Evolutionary conservation across 768 basidiomycete species (phyloP).

Genomic region (Cyathus striatus): DNA sequence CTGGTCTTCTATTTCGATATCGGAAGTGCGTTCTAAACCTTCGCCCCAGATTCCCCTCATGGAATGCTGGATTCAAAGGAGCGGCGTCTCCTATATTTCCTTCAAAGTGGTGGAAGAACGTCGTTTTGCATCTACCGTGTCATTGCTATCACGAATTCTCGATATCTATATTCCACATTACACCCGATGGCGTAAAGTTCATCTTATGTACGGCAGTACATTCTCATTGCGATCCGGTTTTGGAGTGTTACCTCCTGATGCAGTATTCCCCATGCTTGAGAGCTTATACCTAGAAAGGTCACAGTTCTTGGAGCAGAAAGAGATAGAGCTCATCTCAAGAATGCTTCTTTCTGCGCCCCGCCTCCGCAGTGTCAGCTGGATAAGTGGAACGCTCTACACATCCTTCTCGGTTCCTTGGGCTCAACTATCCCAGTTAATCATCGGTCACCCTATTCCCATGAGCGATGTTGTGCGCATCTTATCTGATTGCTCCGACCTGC

Average conservation of each 20-base stretch:
- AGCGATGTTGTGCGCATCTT: conserved; percentile 15
- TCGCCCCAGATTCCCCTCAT: conserved; percentile 10
- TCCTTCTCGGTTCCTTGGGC: conserved; percentile 18
- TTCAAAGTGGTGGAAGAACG: conserved; percentile 13
- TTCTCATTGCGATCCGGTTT: conserved; percentile 14
- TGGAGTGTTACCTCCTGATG: conserved; percentile 7
- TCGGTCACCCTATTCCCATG: conserved; percentile 14
- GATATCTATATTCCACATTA: conserved; percentile 19
- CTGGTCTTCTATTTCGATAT: conserved; percentile 15
- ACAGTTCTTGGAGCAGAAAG: conserved; percentile 11
- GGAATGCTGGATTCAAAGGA: conserved; percentile 18
- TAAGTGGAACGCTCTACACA: conserved; percentile 10
- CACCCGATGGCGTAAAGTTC: conserved; percentile 17
- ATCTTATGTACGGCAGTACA: conserved; percentile 14
- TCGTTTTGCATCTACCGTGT: conserved; percentile 7
- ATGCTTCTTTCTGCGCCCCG: conserved; percentile 18
- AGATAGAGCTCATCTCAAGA: conserved; percentile 9
- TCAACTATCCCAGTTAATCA: conserved; percentile 16
- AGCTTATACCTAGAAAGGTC: conserved; percentile 16
- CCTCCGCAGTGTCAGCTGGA: conserved; percentile 16
- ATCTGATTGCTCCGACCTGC: conserved; percentile 9
- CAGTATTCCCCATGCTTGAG: conserved; percentile 16
- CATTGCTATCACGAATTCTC: conserved; percentile 12
- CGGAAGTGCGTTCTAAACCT: conserved; percentile 4
- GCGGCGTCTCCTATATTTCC: conserved; percentile 16